Base-by-base conservation (phyloP, 2,329 filamentous ascomycete genomes). In the Mariannaea sp. region DNA sequence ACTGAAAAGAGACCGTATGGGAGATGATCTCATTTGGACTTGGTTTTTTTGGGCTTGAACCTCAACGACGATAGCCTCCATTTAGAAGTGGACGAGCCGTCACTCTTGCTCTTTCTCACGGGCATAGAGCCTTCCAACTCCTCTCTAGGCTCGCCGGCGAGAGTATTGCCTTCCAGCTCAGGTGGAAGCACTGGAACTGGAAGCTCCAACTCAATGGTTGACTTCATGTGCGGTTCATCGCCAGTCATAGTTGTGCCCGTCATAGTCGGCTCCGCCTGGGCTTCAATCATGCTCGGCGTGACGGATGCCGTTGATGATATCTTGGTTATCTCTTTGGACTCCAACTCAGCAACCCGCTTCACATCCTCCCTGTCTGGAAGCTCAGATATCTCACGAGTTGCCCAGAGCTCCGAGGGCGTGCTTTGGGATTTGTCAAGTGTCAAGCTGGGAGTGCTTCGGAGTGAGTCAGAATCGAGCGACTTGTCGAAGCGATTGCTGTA, bases 31-130 rank as follows among this genome's bases (percentile, higher is more conserved):
- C 14, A 47, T 19, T 65, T 65, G 2, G 48, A 4, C 16, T 61
- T 64, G 9, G 59, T 47, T 9, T 61, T 64, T n/a, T 57, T 65
- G 1, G 58, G 39, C 12, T 52, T 44, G 4, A 65, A n/a, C 26
- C 65, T 65, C 61, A 55, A 65, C 4, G 59, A 56, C 1, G 61
- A 60, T 6, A 62, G 4, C n/a, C 55, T 65, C 63, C 61, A 65
- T 0, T 58, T 57, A 7, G 56, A 57, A 2, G 20, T 17, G 10
- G 52, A 47, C 2, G 42, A 30, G 3, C 20, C 13, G 6, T 56
- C 56, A 0, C 42, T 50, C 19, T 62, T 64, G 4, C 35, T 54
- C 12, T 47, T 56, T n/a, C n/a, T n/a, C 1, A 24, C 38, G 8
- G 32, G 19, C 0, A 24, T 30, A 0, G 58, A 51, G 4, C 29